Base-by-base conservation (phyloP, 345 rosid species). In the Heritiera littoralis region DNA sequence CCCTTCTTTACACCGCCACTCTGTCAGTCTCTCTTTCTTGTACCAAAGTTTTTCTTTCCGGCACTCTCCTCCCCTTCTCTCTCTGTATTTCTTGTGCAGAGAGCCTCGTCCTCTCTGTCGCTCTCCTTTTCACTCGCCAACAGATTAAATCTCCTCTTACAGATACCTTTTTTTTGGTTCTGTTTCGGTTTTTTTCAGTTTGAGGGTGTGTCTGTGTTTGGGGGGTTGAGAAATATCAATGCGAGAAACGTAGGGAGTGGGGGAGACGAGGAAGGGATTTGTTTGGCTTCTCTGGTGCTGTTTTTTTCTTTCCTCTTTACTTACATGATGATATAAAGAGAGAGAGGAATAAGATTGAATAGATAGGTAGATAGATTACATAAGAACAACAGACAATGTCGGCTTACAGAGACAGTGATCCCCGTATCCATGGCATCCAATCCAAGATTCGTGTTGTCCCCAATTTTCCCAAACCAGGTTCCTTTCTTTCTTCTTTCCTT, bases 381-480 rank as follows among this genome's bases (percentile, higher is more conserved):
- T 71, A 71, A 41, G 35, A 49, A 79, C 30, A 61, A 43, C 28
- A 43, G 41, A 84, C 89, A 93, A 93, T 94, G 98, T 94, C 95
- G 79, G 90, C 76, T 82, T 81, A n/a, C 86, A 87, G 78, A 82
- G 85, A 80, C 61, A 80, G 87, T 66, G 97, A 92, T 83, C 90
- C 97, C 85, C 94, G 97, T 78, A 87, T 93, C 82, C 82, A 82
- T 48, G 93, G 86, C 81, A 91, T 93, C 85, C 87, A 93, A 83
- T 83, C 86, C 76, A 88, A 82, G 90, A 93, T 93, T 84, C 95
- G 97, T 35, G 97, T 93, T 74, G 94, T 93, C 84, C 97, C 97
- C 49, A 60, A 93, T 89, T 93, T 93, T 75, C 97, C 97, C 63
- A 90, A 93, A 82, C 87, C 87, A 88, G 97, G 97, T 93, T 51